Evolutionary conservation across 805 yeast species (phyloP).

Genomic region (Ogataea henricii): DNA sequence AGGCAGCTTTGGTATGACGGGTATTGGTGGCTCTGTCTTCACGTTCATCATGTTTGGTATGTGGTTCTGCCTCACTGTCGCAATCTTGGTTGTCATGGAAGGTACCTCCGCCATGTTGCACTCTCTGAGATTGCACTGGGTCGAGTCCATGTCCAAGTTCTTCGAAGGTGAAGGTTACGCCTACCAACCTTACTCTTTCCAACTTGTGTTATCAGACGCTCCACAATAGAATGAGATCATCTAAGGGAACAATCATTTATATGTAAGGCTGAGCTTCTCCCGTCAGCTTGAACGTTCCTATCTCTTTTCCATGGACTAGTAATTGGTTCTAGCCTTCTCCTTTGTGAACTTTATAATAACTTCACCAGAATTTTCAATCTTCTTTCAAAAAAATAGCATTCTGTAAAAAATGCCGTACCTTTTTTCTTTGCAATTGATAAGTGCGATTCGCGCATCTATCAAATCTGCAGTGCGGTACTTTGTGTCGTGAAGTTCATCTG

Average conservation of each 20-base stretch:
- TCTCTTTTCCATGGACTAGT: neutral
- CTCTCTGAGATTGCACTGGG: constrained; percentile 98
- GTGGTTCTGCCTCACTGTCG: constrained; percentile 93
- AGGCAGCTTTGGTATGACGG: constrained; percentile 69
- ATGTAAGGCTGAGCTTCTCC: neutral
- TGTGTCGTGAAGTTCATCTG: too few species aligned
- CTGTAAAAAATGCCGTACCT: too few species aligned
- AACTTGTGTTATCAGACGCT: constrained; percentile 14
- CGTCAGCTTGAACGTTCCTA: neutral
- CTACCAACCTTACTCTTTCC: constrained; percentile 84
- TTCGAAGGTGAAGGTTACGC: constrained; percentile 95
- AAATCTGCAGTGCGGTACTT: too few species aligned
- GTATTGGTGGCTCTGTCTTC: constrained; percentile 66
- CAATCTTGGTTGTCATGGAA: constrained; percentile 93
- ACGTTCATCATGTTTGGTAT: constrained; percentile 83
- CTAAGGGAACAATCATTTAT: neutral
- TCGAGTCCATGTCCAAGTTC: constrained; percentile 97
- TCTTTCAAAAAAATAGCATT: neutral
- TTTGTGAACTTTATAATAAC: neutral
- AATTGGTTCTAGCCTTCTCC: neutral
- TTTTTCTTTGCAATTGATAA: too few species aligned
- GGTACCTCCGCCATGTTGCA: constrained; percentile 99
- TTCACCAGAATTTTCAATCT: neutral
- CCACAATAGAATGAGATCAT: constrained; percentile 7
- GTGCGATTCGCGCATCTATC: too few species aligned